A percentile compares a stretch with the other conserved stretches of the same genome.
These are phyloP conservation scores for Trametes maxima DNA, from an alignment of 768 basidiomycete species.

Conservation along the genomic window DNA sequence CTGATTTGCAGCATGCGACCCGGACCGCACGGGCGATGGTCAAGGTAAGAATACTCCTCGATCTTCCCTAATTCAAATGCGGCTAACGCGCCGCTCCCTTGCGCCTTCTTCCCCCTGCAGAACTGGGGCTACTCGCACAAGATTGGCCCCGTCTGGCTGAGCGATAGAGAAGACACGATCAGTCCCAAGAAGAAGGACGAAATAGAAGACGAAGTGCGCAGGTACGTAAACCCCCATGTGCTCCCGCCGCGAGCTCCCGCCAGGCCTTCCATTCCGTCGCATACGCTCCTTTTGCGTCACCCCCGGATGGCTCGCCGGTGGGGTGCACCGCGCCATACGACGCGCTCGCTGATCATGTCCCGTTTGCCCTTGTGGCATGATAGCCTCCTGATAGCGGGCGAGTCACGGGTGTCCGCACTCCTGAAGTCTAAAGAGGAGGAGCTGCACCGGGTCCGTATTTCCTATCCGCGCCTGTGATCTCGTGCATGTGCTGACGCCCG, in stretches of 20 bases:
- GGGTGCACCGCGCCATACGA: constrained; percentile 4
- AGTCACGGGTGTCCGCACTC: constrained; percentile 44
- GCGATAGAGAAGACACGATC: constrained; percentile 66
- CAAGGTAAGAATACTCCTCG: constrained; percentile 54
- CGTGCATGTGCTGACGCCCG: constrained; percentile 5
- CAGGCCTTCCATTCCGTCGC: constrained; percentile 8
- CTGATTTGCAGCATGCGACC: constrained; percentile 83
- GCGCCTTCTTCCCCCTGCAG: constrained; percentile 37
- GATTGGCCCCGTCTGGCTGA: constrained; percentile 84
- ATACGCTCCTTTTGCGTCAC: not conserved
- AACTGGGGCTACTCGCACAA: constrained; percentile 77
- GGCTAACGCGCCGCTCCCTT: not conserved
- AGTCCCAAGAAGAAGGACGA: constrained; percentile 77
- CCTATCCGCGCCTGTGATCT: constrained; percentile 24
- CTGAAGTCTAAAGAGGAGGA: constrained; percentile 47
- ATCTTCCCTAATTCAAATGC: not conserved
- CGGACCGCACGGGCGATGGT: constrained; percentile 84
- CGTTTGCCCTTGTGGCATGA: constrained; percentile 16
- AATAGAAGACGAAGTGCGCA: constrained; percentile 87
- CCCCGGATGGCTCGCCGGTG: not conserved
- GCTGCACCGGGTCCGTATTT: constrained; percentile 44
- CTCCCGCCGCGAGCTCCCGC: constrained; percentile 15
- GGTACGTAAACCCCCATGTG: constrained; percentile 48
- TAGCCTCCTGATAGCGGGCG: constrained; percentile 53
- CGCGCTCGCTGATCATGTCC: constrained; percentile 12